These are phyloP conservation scores for Pholiota molesta DNA, from an alignment of 768 basidiomycete species.

Conservation along the genomic window DNA sequence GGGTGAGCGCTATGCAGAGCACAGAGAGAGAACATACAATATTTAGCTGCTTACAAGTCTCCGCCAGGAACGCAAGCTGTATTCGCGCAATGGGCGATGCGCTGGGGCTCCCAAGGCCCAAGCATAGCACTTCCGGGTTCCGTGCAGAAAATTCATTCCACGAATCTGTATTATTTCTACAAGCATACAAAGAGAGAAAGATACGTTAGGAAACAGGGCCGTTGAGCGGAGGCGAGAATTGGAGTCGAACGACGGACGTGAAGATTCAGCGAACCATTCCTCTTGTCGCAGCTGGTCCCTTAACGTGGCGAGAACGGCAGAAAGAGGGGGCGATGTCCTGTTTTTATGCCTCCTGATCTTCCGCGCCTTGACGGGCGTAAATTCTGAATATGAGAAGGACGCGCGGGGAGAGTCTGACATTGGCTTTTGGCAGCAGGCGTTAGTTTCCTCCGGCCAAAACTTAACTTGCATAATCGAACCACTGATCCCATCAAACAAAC, in stretches of 20 bases:
- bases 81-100: slow-evolving; percentile 61
- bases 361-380: slow-evolving; percentile 51
- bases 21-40: slow-evolving; percentile 45
- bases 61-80: slow-evolving; percentile 69
- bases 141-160: slow-evolving; percentile 20
- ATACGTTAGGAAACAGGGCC: slow-evolving; percentile 1
- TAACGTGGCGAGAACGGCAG: slow-evolving; percentile 42
- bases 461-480: background rate
- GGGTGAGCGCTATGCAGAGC: background rate
- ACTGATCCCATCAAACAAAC: background rate
- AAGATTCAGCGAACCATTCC: slow-evolving; percentile 58
- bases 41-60: slow-evolving; percentile 51
- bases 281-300: slow-evolving; percentile 49
- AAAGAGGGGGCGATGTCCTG: slow-evolving; percentile 35
- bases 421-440: slow-evolving; percentile 7
- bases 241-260: slow-evolving; percentile 45
- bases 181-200: background rate
- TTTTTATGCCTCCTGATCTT: slow-evolving; percentile 46
- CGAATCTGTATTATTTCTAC: slow-evolving; percentile 22
- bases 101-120: slow-evolving; percentile 76
- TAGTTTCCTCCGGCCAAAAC: slow-evolving; percentile 2
- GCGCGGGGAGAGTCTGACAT: slow-evolving; percentile 15
- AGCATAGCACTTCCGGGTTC: slow-evolving; percentile 50
- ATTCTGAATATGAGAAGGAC: slow-evolving; percentile 52
- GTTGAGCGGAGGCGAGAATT: slow-evolving; percentile 5